Conservation (phyloP, 116 monocot species). For the Zostera marina region DNA sequence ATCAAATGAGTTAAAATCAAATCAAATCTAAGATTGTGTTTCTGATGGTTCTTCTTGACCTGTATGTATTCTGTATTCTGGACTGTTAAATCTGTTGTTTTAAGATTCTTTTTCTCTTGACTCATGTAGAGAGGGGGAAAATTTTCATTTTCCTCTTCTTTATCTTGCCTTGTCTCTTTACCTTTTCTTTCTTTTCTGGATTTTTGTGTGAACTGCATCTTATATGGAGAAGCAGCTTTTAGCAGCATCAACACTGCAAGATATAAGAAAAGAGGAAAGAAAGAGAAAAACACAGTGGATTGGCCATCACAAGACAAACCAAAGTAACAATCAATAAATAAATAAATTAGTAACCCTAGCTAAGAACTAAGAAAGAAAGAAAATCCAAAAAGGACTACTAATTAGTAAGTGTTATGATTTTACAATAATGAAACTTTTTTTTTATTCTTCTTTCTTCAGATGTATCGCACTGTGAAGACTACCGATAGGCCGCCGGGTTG, state of each 20-base stretch:
- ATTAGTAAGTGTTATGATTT: constrained; percentile 14
- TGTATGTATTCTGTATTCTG: too few relatives aligned
- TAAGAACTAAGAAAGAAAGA: background rate
- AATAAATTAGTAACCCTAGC: background rate
- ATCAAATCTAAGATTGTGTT: too few relatives aligned
- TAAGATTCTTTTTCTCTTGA: constrained; percentile 3
- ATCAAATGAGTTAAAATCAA: too few relatives aligned
- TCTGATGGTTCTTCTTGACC: background rate
- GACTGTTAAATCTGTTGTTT: background rate
- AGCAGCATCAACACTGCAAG: constrained; percentile 3
- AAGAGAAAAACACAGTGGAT: background rate
- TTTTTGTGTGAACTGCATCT: constrained; percentile 7
- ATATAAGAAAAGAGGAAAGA: background rate
- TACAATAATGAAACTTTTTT: constrained; percentile 7
- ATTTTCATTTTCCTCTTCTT: background rate
- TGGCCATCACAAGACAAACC: constrained; percentile 1
- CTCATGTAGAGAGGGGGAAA: background rate
- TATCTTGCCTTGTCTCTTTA: background rate
- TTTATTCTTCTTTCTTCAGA: constrained; percentile 21
- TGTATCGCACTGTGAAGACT: constrained; percentile 84
- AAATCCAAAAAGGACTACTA: background rate
- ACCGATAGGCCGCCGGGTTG: constrained; percentile 62
- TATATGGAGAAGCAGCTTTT: constrained; percentile 5
- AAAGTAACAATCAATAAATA: constrained; percentile 2
- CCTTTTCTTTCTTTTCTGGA: background rate